Conservation (phyloP, 495 filamentous ascomycete genomes). For the Wilcoxina mikolae region DNA sequence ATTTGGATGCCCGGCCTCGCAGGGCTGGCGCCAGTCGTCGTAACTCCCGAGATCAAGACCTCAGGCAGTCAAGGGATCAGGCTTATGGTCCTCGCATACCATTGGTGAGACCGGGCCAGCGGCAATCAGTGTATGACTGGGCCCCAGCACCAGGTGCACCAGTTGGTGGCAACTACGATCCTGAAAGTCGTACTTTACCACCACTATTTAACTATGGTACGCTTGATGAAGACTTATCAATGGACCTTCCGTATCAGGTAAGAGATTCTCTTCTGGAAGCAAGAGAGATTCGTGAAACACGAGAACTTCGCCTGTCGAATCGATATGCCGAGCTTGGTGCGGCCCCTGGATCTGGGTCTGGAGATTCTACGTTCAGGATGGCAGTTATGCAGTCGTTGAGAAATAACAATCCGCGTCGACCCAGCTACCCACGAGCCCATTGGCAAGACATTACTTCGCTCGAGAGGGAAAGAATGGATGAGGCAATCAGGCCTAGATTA, state of each 20-base stretch:
- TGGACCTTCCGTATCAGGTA: background rate
- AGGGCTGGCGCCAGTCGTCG: background rate
- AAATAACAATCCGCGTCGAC: background rate
- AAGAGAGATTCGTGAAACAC: background rate
- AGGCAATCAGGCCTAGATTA: constrained; percentile 9
- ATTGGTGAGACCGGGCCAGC: constrained; percentile 24
- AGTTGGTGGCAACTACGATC: background rate
- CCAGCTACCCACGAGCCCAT: background rate
- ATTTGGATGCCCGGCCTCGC: background rate
- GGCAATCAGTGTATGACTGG: constrained; percentile 28
- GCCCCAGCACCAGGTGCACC: constrained; percentile 9
- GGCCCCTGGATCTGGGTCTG: no score
- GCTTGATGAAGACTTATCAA: constrained; percentile 10
- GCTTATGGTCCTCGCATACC: constrained; percentile 25
- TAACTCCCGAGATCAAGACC: constrained; percentile 15
- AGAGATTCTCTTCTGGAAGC: background rate
- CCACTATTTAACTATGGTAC: constrained; percentile 2
- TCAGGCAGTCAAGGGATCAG: constrained; percentile 15
- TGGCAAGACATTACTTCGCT: background rate
- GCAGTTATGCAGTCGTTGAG: background rate
- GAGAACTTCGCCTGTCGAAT: background rate
- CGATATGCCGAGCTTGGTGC: no score
- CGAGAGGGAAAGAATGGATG: constrained; percentile 14
- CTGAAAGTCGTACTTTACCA: background rate
- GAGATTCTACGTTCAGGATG: no score